Conservation (phyloP, 116 monocot genomes). For the Cymodocea nodosa region DNA sequence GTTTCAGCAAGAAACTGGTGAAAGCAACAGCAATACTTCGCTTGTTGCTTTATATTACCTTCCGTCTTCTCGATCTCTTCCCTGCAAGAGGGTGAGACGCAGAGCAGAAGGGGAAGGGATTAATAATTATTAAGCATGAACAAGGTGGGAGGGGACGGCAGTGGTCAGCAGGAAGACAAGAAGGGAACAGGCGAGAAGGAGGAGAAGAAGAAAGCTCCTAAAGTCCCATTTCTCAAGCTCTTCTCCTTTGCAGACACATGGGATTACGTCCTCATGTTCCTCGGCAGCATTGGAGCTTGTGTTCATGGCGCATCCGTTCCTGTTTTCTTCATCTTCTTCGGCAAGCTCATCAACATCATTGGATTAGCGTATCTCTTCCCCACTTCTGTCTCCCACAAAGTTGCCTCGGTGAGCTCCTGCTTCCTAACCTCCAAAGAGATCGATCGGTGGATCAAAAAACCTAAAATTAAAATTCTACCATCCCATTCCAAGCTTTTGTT, state of each 20-base stretch:
- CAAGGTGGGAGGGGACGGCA: slow-evolving; percentile 2
- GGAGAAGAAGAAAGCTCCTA: slow-evolving; percentile 15
- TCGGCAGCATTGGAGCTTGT: slow-evolving; percentile 81
- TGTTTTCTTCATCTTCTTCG: slow-evolving; percentile 98
- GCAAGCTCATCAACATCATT: slow-evolving; percentile 96
- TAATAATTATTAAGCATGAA: too few species aligned
- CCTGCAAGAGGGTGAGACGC: neutral
- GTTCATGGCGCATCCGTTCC: slow-evolving; percentile 93
- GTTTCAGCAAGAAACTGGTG: too few species aligned
- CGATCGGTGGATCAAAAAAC: too few species aligned
- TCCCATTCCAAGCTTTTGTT: too few species aligned
- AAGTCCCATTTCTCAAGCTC: slow-evolving; percentile 89
- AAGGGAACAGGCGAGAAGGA: neutral
- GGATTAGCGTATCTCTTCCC: slow-evolving; percentile 91
- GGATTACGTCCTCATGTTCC: slow-evolving; percentile 72
- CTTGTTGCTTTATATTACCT: neutral
- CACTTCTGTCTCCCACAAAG: slow-evolving; percentile 51
- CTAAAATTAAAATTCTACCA: too few species aligned
- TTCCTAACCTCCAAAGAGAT: neutral
- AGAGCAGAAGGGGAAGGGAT: neutral
- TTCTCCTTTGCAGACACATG: slow-evolving; percentile 76
- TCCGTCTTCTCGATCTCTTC: neutral
- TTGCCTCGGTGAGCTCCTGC: slow-evolving; percentile 33
- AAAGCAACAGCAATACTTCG: too few species aligned
- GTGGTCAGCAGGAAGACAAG: neutral